These are phyloP conservation scores for Pisolithus microcarpus DNA, from an alignment of 768 basidiomycete genomes.

Conservation along the genomic window DNA sequence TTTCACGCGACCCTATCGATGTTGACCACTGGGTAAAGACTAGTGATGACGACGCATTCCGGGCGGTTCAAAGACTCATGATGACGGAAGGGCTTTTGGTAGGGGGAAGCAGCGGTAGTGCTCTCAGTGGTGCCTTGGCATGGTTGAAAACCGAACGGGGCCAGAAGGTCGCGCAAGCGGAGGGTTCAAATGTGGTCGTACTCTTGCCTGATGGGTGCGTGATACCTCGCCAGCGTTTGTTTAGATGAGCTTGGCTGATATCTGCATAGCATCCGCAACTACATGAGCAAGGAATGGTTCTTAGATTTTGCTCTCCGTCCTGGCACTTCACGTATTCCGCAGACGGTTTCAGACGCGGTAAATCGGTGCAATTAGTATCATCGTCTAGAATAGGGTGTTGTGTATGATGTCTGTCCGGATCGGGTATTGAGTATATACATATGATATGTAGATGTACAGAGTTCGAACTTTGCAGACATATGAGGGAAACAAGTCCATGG, in stretches of 20 bases:
- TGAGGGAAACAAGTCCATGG: too few species aligned
- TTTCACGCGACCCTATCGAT: constrained; percentile 52
- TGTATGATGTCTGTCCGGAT: too few species aligned
- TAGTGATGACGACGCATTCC: constrained; percentile 72
- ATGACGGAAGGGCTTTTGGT: constrained; percentile 82
- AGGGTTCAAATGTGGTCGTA: constrained; percentile 82
- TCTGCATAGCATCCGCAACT: constrained; percentile 69
- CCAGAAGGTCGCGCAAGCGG: constrained; percentile 48
- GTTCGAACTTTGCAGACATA: too few species aligned
- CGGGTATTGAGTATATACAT: too few species aligned
- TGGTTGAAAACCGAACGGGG: constrained; percentile 76
- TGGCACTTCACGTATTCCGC: constrained; percentile 42
- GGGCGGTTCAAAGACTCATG: constrained; percentile 69
- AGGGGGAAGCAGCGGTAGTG: constrained; percentile 90
- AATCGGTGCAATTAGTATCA: too few species aligned
- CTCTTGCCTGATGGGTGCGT: constrained; percentile 84
- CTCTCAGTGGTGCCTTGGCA: constrained; percentile 65
- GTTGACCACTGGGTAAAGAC: constrained; percentile 86
- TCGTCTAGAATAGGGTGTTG: too few species aligned
- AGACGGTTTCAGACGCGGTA: background rate
- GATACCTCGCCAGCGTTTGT: background rate
- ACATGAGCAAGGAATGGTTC: constrained; percentile 94
- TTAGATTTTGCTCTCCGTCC: constrained; percentile 55
- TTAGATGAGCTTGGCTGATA: background rate
- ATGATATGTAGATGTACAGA: too few species aligned